Conservation (phyloP, 78 protist species). For the Dictyostelium firmibasis region DNA sequence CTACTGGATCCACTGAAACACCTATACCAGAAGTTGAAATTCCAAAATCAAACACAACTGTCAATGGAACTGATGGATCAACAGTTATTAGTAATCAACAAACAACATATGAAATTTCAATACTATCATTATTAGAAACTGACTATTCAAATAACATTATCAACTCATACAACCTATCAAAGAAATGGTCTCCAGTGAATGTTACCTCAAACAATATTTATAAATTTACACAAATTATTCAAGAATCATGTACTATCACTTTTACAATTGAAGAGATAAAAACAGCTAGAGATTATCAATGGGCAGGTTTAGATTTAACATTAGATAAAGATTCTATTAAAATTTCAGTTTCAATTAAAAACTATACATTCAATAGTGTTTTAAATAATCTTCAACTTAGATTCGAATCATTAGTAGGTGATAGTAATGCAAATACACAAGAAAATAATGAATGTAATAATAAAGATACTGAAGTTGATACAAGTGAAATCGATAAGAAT, state of each 20-base stretch:
- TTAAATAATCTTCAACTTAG: constrained; percentile 22
- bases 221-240: not conserved
- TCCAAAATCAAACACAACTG: not conserved
- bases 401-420: not conserved
- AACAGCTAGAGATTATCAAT: not conserved
- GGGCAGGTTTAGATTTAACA: constrained; percentile 13
- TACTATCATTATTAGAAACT: not conserved
- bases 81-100: not conserved
- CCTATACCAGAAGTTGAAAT: not conserved
- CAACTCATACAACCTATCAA: not conserved
- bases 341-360: not conserved
- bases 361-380: not conserved
- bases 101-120: not conserved
- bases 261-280: not conserved
- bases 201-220: not conserved
- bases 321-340: constrained; percentile 19
- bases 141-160: not conserved
- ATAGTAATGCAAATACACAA: not conserved
- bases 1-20: not conserved
- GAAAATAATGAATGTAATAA: not conserved
- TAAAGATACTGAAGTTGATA: not conserved
- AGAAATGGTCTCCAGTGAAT: not conserved
- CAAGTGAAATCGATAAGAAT: not conserved
- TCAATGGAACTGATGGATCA: not conserved
- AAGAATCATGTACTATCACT: not conserved